phyloP scores from a whole-genome alignment of 305 asterid genomes.

The Fraxinus paxiana region DNA sequence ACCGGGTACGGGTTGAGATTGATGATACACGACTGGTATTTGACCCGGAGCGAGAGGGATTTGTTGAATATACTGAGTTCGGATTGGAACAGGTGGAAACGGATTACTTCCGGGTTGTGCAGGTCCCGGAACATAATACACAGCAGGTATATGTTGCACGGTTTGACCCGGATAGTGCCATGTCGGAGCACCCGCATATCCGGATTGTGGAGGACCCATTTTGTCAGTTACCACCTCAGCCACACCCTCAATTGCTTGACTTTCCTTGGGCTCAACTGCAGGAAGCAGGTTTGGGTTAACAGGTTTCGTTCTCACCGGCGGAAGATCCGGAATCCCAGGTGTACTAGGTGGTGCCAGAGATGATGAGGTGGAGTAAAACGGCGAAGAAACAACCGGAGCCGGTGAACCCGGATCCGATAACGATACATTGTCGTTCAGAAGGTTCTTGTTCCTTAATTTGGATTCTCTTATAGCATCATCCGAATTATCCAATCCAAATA shows the following conservation, averaged over 20 bases:
- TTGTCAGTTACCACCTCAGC: conserved; percentile 32
- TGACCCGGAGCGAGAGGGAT: conserved; percentile 46
- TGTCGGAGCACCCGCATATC: conserved; percentile 46
- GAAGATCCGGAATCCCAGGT: conserved; percentile 64
- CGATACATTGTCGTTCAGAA: conserved; percentile 44
- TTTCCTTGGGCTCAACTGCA: conserved; percentile 33
- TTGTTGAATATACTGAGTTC: conserved; percentile 48
- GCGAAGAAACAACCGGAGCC: conserved; percentile 52
- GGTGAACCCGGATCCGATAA: conserved; percentile 80
- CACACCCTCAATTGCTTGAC: conserved; percentile 19
- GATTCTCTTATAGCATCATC: conserved; percentile 55
- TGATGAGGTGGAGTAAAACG: conserved; percentile 67
- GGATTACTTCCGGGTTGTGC: conserved; percentile 44
- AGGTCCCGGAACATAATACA: conserved; percentile 54
- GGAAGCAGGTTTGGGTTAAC: conserved; percentile 36
- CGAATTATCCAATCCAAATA: conserved; percentile 74
- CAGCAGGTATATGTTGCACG: conserved; percentile 51
- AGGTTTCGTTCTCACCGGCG: conserved; percentile 63
- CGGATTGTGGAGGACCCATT: conserved; percentile 34
- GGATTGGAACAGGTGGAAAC: conserved; percentile 39
- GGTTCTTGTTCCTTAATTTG: conserved; percentile 33
- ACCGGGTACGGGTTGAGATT: conserved; percentile 32
- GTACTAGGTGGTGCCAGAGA: conserved; percentile 46
- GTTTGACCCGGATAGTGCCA: conserved; percentile 61
- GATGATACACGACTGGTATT: conserved; percentile 56